phyloP scores from a whole-genome alignment of 371 early-diverging fungal genomes.

The Mucor indicus region DNA sequence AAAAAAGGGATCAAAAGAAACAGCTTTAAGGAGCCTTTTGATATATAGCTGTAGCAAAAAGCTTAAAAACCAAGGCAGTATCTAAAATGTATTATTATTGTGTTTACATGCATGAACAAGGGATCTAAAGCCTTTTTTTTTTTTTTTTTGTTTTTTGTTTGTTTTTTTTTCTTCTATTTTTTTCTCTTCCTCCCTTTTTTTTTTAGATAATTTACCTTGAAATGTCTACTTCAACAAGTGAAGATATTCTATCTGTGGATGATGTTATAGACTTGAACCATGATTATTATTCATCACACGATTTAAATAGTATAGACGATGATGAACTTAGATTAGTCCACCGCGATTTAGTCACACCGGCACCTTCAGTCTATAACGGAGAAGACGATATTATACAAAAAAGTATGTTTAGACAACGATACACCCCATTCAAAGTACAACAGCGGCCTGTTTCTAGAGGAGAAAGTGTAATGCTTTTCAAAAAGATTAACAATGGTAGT shows the following conservation, averaged over 20 bases:
- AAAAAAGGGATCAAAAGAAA: no score
- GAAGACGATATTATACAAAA: conserved; percentile 3
- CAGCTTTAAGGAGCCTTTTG: no score
- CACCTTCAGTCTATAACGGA: conserved; percentile 13
- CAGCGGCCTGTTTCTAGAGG: conserved; percentile 10
- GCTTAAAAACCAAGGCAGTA: no score
- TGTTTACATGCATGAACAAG: no score
- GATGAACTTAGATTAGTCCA: conserved; percentile 16
- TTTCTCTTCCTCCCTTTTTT: not conserved
- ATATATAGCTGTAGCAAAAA: no score
- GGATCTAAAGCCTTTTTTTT: no score
- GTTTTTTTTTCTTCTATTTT: not conserved
- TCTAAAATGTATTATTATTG: no score
- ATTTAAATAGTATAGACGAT: conserved; percentile 20
- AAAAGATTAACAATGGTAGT: conserved; percentile 20
- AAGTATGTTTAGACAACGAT: conserved; percentile 4
- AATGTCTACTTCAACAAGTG: conserved; percentile 4
- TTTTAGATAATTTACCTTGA: not conserved
- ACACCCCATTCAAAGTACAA: not conserved
- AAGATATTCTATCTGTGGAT: conserved; percentile 3
- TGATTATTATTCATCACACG: not conserved
- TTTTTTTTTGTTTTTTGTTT: no score
- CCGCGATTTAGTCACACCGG: conserved; percentile 17
- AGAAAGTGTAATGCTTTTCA: conserved; percentile 21
- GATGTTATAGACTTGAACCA: conserved; percentile 15